These are phyloP conservation scores for Parathielavia appendiculata DNA, from an alignment of 495 filamentous ascomycete species.

Conservation along the genomic window DNA sequence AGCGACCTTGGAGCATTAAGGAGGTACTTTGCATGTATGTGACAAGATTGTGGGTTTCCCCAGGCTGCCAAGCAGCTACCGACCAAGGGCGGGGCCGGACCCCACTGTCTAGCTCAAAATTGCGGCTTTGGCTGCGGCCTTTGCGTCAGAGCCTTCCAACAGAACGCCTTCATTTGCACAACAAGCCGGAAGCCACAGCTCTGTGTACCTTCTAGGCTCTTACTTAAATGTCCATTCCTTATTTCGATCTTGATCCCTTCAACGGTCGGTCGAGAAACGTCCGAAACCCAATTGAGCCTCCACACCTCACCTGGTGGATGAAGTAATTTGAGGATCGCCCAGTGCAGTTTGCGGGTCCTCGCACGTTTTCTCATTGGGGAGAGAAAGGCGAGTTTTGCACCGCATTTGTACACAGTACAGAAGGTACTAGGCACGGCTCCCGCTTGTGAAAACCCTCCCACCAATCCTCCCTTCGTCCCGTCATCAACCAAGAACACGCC, in stretches of 20 bases:
- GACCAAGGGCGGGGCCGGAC: no score
- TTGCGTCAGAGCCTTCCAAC: constrained; percentile 5
- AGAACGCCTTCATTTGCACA: constrained; percentile 4
- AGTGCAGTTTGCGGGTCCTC: background rate
- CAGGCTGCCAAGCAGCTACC: no score
- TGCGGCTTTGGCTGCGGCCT: background rate
- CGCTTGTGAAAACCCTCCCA: background rate
- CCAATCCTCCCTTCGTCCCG: background rate
- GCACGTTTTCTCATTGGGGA: background rate
- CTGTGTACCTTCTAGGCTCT: background rate
- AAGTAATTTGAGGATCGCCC: background rate
- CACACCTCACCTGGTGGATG: background rate
- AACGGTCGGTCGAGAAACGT: background rate
- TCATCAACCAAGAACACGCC: background rate
- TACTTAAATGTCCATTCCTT: background rate
- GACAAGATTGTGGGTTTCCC: no score
- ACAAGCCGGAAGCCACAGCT: background rate
- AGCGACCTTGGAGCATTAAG: no score
- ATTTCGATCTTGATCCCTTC: no score
- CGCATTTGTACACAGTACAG: constrained; percentile 1
- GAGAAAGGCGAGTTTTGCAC: no score
- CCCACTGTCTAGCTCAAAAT: background rate
- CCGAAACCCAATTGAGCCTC: constrained; percentile 4
- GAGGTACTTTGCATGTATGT: no score
- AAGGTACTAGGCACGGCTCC: constrained; percentile 1